Evolutionary conservation across 2,329 filamentous ascomycete species (phyloP), one percentile per base, ranked within the genome.

Genomic region (Xylariaceae sp.): DNA sequence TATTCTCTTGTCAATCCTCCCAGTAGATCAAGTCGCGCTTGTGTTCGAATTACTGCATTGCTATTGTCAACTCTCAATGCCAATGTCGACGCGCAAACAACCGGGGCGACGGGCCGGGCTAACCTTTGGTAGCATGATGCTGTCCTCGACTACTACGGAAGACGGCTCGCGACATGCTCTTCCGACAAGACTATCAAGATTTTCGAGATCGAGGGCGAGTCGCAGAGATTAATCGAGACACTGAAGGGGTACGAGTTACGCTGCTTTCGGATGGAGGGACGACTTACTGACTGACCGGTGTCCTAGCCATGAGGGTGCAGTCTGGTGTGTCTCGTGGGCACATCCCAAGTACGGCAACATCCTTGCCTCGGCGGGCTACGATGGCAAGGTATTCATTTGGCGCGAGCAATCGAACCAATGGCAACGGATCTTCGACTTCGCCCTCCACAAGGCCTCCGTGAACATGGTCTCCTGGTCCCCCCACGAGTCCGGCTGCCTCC

Each of bases 101-200:
- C 37, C 23, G 37, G 35, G 51, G 51, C 52, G 55, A 39, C 62
- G 59, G 35, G 55, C 69, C 66, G 59, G 30, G 55, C 69, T 67
- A 59, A 70, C 65, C 55, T 56, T 54, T 48, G 57, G 57, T 67
- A 91, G 93, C 94, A 99, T 76, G 94, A 99, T 84, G 94, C 94
- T 66, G 93, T 96, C 66, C 88, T 99, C 73, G 94, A 99, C 76
- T 99, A 97, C 81, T 99, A 97, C 76, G 94, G 94, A 72, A 88
- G 94, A 68, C 89, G 93, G 72, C 86, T 99, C 69, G 94, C 94
- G 64, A 99, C 94, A 67, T 97, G 94, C 77, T 97, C 92, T 42
- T 97, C 93, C 67, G 94, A 99, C 78, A 92, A 94, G 74, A 97
- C 93, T 52, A 96, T 99, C 80, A 97, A 97, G 80, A 97, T 99